Conservation (phyloP, 2,329 filamentous ascomycete genomes). For the Claviceps pazoutovae region DNA sequence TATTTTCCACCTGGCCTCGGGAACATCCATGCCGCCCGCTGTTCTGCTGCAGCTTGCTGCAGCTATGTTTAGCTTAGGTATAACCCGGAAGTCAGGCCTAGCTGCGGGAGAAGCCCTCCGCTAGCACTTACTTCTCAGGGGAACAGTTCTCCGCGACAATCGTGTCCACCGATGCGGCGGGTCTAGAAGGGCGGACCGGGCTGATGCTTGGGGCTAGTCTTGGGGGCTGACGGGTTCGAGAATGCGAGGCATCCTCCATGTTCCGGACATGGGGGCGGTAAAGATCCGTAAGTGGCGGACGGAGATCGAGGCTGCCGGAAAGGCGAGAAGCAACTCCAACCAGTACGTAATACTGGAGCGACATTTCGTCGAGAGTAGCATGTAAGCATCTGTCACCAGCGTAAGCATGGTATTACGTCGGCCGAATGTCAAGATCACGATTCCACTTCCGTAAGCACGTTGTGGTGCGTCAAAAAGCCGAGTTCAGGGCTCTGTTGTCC, state of each 20-base stretch:
- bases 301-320: not conserved
- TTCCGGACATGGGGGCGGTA: not conserved
- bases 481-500: not conserved
- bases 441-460: not conserved
- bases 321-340: not conserved
- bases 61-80: not conserved
- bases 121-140: not conserved
- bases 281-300: not conserved
- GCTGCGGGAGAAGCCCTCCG: not conserved
- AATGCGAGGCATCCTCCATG: slow-evolving; percentile 3
- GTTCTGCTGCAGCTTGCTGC: not conserved
- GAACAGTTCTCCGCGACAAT: not conserved
- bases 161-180: not conserved
- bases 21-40: not conserved
- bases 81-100: not conserved
- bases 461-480: not conserved
- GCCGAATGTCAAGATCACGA: not conserved
- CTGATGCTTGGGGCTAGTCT: not conserved
- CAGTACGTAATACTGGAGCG: not conserved
- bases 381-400: not conserved
- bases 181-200: not conserved
- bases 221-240: not conserved
- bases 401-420: not conserved
- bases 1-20: not conserved
- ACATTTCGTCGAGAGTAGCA: not conserved